phyloP scores from a whole-genome alignment of 1,284 basidiomycete genomes.

The Phylloporus sp. region DNA sequence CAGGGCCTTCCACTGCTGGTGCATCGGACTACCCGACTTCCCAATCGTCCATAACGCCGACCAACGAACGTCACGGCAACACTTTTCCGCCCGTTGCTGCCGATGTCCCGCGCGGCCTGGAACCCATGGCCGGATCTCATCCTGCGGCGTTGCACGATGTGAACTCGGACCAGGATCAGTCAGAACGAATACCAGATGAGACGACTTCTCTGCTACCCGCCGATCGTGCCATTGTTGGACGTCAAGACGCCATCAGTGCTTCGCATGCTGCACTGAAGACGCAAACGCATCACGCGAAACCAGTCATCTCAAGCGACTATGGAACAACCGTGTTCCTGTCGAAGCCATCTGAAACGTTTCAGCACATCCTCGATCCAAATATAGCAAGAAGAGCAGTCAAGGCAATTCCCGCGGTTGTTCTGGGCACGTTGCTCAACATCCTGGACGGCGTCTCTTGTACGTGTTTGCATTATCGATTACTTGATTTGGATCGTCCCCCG shows the following conservation, averaged over 20 bases:
- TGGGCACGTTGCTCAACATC: slow-evolving; percentile 90
- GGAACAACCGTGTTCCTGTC: slow-evolving; percentile 20
- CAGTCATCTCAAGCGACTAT: slow-evolving; percentile 15
- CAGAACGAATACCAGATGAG: slow-evolving; percentile 22
- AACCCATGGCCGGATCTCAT: slow-evolving; percentile 2
- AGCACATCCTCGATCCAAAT: slow-evolving; percentile 22
- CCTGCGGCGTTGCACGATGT: background rate
- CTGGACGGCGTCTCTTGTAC: slow-evolving; percentile 91
- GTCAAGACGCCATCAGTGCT: slow-evolving; percentile 10
- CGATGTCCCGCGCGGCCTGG: background rate
- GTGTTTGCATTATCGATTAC: slow-evolving; percentile 42
- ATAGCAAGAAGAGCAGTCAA: slow-evolving; percentile 49
- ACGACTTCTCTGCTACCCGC: slow-evolving; percentile 29
- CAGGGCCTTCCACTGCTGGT: background rate
- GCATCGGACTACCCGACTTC: slow-evolving; percentile 17
- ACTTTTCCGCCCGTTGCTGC: slow-evolving; percentile 12
- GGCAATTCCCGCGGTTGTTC: slow-evolving; percentile 82
- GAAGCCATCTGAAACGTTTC: slow-evolving; percentile 19
- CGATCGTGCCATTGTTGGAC: slow-evolving; percentile 18
- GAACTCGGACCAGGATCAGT: slow-evolving; percentile 6
- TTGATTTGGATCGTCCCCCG: background rate
- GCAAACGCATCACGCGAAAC: slow-evolving; percentile 19
- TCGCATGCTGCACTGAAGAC: slow-evolving; percentile 8
- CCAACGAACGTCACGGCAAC: slow-evolving; percentile 23
- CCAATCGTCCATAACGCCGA: slow-evolving; percentile 31